Base-by-base conservation (phyloP, 768 basidiomycete genomes). In the Kwoniella shandongensis region DNA sequence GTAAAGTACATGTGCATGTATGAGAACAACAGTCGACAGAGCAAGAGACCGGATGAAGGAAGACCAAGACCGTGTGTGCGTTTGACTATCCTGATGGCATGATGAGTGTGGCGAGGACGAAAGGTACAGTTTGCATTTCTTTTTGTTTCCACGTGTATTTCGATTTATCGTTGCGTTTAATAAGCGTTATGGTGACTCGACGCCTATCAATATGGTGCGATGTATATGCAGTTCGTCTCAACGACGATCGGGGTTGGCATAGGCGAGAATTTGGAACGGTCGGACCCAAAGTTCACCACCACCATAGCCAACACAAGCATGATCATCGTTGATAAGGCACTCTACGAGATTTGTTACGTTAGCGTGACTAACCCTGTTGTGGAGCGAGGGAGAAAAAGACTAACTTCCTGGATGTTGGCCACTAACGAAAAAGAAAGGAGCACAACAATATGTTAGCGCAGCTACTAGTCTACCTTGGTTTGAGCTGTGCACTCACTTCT, bases 241-340 rank as follows among this genome's bases (percentile, higher is more conserved):
- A 22, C 57, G 55, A 18, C 62, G 61, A 25, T 57, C 57, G 4
- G 69, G 18, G 27, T 56, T 59, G 45, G 51, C 54, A 46, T 69
- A 73, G 2, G 71, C 69, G 12, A 75, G 55, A 23, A 75, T 49
- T 15, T 69, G 54, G 59, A 75, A 75, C 13, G 71, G 71, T 49
- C 71, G 63, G 26, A 75, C 65, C 74, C 74, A 75, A 17, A 75
- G 60, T 58, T 75, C 74, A 10, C 74, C 74, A 13, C 74, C 74
- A 6, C 74, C 74, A 44, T 65, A 75, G 2, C 74, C 74, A n/a
- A 75, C 60, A 52, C 72, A 73, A 17, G 71, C 71, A 57, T 75
- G 74, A 47, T 75, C 74, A 53, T 75, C 74, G 55, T 65, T 63
- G 47, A 73, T 56, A 22, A 65, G 57, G 52, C 62, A 69, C 66